Conservation (phyloP, 257 asterid species). For the Avicennia marina region DNA sequence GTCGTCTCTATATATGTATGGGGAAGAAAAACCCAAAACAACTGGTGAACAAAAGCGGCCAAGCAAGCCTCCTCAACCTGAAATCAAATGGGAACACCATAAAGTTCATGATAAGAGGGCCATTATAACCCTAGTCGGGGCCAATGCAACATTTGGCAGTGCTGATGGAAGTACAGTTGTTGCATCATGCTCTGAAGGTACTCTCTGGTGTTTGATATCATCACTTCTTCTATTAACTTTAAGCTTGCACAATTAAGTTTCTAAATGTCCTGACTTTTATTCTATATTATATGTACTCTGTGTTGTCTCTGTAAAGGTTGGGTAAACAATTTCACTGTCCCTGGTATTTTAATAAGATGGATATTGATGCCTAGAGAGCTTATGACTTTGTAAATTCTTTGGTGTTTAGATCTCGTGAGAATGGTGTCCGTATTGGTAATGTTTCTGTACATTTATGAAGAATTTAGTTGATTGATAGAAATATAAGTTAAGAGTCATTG, state of each 20-base stretch:
- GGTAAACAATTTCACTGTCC: conserved; percentile 5
- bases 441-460: too few species aligned
- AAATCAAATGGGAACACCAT: conserved; percentile 84
- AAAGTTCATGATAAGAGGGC: conserved; percentile 79
- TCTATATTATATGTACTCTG: neutral
- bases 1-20: conserved; percentile 86
- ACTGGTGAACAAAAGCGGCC: conserved; percentile 59
- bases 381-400: neutral
- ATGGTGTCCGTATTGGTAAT: too few species aligned
- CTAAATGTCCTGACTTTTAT: neutral
- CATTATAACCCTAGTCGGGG: conserved; percentile 65
- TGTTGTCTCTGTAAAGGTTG: conserved; percentile 2
- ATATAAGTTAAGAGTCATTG: too few species aligned
- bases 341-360: conserved; percentile 2
- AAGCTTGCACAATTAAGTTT: conserved; percentile 2
- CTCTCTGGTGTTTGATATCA: conserved; percentile 11
- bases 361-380: neutral
- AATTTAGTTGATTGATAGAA: too few species aligned
- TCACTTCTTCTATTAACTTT: conserved; percentile 8
- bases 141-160: conserved; percentile 83
- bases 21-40: conserved; percentile 66
- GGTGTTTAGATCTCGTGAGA: too few species aligned
- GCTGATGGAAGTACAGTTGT: conserved; percentile 84
- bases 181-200: conserved; percentile 96
- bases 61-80: conserved; percentile 83